Conservation (phyloP, 2,329 filamentous ascomycete species). For the Periconia sp. region DNA sequence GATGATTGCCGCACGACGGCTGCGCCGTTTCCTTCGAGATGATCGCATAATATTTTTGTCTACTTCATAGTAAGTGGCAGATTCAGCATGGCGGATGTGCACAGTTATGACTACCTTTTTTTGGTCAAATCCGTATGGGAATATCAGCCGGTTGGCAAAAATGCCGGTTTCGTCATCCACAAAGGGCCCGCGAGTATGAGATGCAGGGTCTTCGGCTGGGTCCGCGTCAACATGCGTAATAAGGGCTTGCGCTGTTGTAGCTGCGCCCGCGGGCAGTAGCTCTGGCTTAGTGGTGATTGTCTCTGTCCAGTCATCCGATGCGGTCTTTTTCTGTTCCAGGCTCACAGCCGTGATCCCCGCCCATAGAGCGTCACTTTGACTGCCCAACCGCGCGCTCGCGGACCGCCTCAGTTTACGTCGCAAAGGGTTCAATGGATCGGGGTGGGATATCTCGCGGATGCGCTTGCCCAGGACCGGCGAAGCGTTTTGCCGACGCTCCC, state of each 20-base stretch:
- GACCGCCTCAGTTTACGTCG: constrained; percentile 83
- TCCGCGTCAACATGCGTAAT: constrained; percentile 10
- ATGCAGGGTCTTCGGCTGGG: constrained; percentile 17
- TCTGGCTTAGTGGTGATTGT: constrained; percentile 23
- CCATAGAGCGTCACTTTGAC: constrained; percentile 85
- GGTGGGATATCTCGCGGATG: constrained; percentile 31
- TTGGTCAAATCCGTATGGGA: constrained; percentile 47
- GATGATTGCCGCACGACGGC: constrained; percentile 23
- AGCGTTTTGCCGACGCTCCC: constrained; percentile 53
- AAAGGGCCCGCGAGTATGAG: constrained; percentile 8
- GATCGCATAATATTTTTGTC: constrained; percentile 37
- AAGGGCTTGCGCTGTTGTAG: constrained; percentile 3
- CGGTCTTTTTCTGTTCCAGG: constrained; percentile 24
- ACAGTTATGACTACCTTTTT: constrained; percentile 39
- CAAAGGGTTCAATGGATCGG: constrained; percentile 45
- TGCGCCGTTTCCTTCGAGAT: constrained; percentile 40
- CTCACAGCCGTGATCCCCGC: constrained; percentile 71
- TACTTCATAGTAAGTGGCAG: constrained; percentile 24
- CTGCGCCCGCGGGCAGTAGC: constrained; percentile 13
- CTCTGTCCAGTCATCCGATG: constrained; percentile 40
- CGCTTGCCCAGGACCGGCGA: constrained; percentile 46
- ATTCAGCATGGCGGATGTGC: not conserved
- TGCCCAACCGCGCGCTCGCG: constrained; percentile 79
- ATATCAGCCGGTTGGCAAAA: constrained; percentile 47
- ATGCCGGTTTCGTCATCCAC: constrained; percentile 36